These are phyloP conservation scores for Mucor piriformis DNA, from an alignment of 371 early-diverging fungal genomes.

Conservation along the genomic window DNA sequence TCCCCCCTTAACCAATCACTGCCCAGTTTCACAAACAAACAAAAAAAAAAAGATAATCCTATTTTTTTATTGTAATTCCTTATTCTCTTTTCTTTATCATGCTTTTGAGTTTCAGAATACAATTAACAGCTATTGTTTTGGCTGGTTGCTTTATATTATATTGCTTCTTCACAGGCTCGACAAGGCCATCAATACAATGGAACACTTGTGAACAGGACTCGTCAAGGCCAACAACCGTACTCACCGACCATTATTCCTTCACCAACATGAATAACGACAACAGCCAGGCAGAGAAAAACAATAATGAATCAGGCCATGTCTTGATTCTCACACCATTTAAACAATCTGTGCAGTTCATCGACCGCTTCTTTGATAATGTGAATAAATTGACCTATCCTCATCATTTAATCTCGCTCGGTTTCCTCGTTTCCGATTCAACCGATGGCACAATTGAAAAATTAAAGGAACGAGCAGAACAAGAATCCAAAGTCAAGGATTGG, in stretches of 20 bases:
- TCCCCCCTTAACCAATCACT: background rate
- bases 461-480: conserved; percentile 25
- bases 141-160: conserved; percentile 29
- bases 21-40: background rate
- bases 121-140: conserved; percentile 21
- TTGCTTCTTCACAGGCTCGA: conserved; percentile 18
- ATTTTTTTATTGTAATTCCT: conserved; percentile 3
- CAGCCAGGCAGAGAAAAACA: background rate
- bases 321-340: conserved; percentile 72
- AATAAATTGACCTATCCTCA: conserved; percentile 64
- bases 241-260: conserved; percentile 15
- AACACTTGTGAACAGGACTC: background rate
- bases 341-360: conserved; percentile 63
- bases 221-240: background rate
- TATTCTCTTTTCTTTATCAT: conserved; percentile 11
- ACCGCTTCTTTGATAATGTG: conserved; percentile 62
- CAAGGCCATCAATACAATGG: conserved; percentile 1
- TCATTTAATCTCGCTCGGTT: conserved; percentile 66
- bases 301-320: conserved; percentile 24
- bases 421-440: conserved; percentile 59
- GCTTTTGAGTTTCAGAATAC: conserved; percentile 31
- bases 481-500: conserved; percentile 28
- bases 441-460: conserved; percentile 51
- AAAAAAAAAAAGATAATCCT: background rate
- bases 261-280: conserved; percentile 21